phyloP scores from a whole-genome alignment of 2,329 filamentous ascomycete genomes.

The Penicillium sumatraense region DNA sequence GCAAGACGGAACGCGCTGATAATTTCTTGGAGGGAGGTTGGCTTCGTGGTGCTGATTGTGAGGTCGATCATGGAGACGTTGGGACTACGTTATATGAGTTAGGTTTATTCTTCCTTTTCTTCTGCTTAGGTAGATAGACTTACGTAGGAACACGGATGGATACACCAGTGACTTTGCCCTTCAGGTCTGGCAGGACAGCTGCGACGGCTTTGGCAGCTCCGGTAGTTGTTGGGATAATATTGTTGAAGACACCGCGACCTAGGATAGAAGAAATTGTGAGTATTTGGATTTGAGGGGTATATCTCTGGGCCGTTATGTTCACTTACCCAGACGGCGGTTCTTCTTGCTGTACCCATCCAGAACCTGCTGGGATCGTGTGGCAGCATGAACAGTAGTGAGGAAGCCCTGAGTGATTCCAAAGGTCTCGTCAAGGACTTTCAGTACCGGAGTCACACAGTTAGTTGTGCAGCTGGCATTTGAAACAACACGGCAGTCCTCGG shows the following conservation, averaged over 20 bases:
- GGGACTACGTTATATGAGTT: slow-evolving; percentile 44
- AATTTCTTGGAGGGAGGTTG: slow-evolving; percentile 47
- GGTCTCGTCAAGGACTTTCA: slow-evolving; percentile 35
- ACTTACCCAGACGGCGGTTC: slow-evolving; percentile 35
- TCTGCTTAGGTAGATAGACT: slow-evolving; percentile 1
- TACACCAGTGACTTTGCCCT: slow-evolving; percentile 96
- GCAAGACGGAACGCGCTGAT: slow-evolving; percentile 39
- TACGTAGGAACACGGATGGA: slow-evolving; percentile 87
- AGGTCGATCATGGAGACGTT: slow-evolving; percentile 96
- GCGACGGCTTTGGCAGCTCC: slow-evolving; percentile 95
- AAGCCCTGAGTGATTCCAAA: slow-evolving; percentile 39
- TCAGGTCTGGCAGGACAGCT: slow-evolving; percentile 90
- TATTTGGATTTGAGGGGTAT: background rate
- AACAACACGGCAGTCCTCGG: slow-evolving; percentile 29
- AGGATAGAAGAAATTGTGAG: background rate
- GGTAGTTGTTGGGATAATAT: slow-evolving; percentile 94
- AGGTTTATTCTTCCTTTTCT: background rate
- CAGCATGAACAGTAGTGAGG: slow-evolving; percentile 37
- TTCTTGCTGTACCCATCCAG: slow-evolving; percentile 42
- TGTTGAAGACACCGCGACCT: slow-evolving; percentile 89
- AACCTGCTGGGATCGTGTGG: slow-evolving; percentile 38
- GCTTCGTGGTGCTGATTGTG: slow-evolving; percentile 84
- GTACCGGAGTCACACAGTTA: slow-evolving; percentile 37
- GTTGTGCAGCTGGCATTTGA: slow-evolving; percentile 41
- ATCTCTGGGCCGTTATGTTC: background rate